Base-by-base conservation (phyloP, 345 rosid genomes). In the Eutrema yunnanense region DNA sequence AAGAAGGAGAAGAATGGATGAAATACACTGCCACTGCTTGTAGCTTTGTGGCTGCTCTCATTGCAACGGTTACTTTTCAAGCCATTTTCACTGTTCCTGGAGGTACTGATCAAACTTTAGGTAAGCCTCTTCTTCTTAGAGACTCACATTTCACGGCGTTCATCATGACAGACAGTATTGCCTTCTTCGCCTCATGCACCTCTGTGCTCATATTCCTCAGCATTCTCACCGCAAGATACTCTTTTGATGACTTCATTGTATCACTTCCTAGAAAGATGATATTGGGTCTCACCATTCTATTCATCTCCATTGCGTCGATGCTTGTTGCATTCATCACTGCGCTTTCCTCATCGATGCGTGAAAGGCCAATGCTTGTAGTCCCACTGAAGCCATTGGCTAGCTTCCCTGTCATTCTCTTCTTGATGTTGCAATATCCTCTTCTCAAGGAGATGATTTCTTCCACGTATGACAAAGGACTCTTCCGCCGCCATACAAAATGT, bases 1-100 rank as follows among this genome's bases (percentile, higher is more conserved):
- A 50, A 60, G 77, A 82, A 50, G 82, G 53, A 5, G 82, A 82
- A 66, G 53, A 75, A 8, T 83, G 85, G 88, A 83, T 85, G 86
- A 81, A 81, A 44, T 65, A n/a, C n/a, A n/a, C n/a, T n/a, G n/a
- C n/a, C n/a, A n/a, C n/a, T n/a, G n/a, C 88, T 0, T 79, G 84
- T 47, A 79, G 79, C 74, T 65, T 85, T 0, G 85, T 81, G 0
- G 86, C 86, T 0, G 75, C 84, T 0, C 81, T 85, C 33, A 80
- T 83, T 16, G 79, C 84, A 29, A 82, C 85, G 2, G 82, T 85
- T 32, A 80, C 81, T 62, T 85, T 81, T 37, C 80, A 82, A 4
- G 78, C 85, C 0, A 75, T 77, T 46, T 83, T 85, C 67, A 83
- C 80, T 0, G 77, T 78, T 1, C 86, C 85, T 4, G 86, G 86